These are phyloP conservation scores for Aspergillus caelatus DNA, from an alignment of 2,329 filamentous ascomycete genomes.

Conservation along the genomic window DNA sequence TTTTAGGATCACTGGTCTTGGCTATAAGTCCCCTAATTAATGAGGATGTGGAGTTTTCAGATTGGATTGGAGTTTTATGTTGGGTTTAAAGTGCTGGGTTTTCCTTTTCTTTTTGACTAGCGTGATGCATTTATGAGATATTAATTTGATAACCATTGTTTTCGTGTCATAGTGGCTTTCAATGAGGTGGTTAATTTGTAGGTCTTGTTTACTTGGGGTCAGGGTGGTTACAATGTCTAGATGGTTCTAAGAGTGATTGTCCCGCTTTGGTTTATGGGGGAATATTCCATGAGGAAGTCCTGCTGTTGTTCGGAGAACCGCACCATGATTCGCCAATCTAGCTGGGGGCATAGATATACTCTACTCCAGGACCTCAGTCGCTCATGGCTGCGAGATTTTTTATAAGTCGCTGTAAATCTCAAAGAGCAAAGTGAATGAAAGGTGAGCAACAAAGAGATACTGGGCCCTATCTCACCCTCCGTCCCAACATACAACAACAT, in stretches of 20 bases:
- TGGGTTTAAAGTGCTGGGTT: neutral
- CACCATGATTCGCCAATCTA: too few species aligned
- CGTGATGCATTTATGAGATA: neutral
- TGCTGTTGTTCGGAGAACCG: too few species aligned
- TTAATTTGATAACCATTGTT: neutral
- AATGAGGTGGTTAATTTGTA: too few species aligned
- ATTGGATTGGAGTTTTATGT: neutral
- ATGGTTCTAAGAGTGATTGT: too few species aligned
- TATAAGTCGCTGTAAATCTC: neutral
- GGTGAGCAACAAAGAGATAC: neutral
- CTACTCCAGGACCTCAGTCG: neutral
- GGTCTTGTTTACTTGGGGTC: too few species aligned
- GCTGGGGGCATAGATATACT: neutral
- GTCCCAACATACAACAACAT: too few species aligned
- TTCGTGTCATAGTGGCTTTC: neutral
- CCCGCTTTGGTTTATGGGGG: too few species aligned
- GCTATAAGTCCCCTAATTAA: neutral
- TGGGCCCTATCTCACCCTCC: too few species aligned
- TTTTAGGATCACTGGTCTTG: neutral
- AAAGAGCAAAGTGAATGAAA: too few species aligned
- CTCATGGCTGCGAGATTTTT: neutral
- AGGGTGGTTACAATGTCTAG: too few species aligned
- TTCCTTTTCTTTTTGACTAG: neutral
- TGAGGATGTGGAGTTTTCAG: neutral
- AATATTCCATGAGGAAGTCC: too few species aligned